Base-by-base conservation (phyloP, 1,139 yeast species). In the Magnusiomyces suaveolens region DNA sequence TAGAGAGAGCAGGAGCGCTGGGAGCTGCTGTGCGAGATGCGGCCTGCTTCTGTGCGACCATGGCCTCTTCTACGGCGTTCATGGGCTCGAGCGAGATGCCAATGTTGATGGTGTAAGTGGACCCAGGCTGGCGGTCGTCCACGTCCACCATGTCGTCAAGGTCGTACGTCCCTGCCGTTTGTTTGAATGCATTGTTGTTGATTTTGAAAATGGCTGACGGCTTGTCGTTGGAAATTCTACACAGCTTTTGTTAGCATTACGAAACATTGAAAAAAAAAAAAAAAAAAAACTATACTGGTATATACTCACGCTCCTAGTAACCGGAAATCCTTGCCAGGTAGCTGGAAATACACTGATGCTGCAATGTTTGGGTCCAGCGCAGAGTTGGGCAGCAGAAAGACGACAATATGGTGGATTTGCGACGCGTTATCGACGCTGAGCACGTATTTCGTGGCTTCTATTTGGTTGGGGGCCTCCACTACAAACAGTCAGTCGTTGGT, bases 201-300 rank as follows among this genome's bases (percentile, higher is more conserved):
- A 92, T 77, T 65, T 83, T 85, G 73, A 87, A 92, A 6, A 92
- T 92, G 0, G 97, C 96, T 55, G 96, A 86, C 24, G 95, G 97
- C 66, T 92, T 92, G 46, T 71, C 72, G 1, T 80, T 76, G 47
- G 86, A 81, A 47, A 94, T 71, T 12, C 72, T 87, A 66, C 25
- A 26, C 20, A 14, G 14, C 20, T 20, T n/a, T n/a, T n/a, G n/a
- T n/a, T n/a, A n/a, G n/a, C n/a, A n/a, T n/a, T n/a, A n/a, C n/a
- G n/a, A n/a, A n/a, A 29, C 6, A 29, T 29, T 29, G 12, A 12
- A 26, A 26, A 23, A n/a, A 32, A 16, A n/a, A 20, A 23, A 16
- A 2, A 18, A 21, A 14, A n/a, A 10, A 20, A 21, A 25, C n/a
- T 16, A 32, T 8, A 2, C 36, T 43, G 21, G 24, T 33, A 18